Conservation (phyloP, 495 filamentous ascomycete species). For the Xylaria intraflava region DNA sequence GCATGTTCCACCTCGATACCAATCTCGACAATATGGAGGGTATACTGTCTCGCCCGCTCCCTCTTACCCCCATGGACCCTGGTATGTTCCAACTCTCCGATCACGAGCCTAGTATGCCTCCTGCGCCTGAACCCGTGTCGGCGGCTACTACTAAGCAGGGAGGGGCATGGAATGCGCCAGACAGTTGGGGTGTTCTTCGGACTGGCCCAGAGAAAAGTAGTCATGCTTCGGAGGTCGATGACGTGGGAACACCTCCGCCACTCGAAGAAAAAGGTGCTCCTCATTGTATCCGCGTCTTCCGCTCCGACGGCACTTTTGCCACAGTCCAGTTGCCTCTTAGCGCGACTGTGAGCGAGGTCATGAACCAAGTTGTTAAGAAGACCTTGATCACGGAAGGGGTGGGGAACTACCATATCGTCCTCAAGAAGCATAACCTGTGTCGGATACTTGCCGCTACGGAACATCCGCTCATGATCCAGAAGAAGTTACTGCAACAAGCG, state of each 20-base stretch:
- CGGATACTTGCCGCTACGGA: constrained; percentile 72
- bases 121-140: constrained; percentile 24
- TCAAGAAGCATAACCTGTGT: constrained; percentile 87
- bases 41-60: constrained; percentile 62
- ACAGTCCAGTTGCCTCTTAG: constrained; percentile 76
- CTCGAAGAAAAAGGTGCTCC: constrained; percentile 59
- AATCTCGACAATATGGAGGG: constrained; percentile 78
- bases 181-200: constrained; percentile 84
- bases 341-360: constrained; percentile 75
- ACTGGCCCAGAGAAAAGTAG: constrained; percentile 49
- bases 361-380: constrained; percentile 79
- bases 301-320: constrained; percentile 86
- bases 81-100: constrained; percentile 49
- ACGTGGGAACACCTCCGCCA: constrained; percentile 53
- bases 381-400: constrained; percentile 83
- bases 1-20: constrained; percentile 68
- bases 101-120: constrained; percentile 13
- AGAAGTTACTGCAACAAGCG: constrained; percentile 82
- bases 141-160: constrained; percentile 23
- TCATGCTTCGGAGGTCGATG: constrained; percentile 49
- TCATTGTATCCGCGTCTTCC: constrained; percentile 94
- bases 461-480: constrained; percentile 85
- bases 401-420: constrained; percentile 89
- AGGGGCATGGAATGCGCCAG: constrained; percentile 76
- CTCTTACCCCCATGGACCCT: constrained; percentile 55